Conservation (phyloP, 2,329 filamentous ascomycete genomes). For the Westerdykella ornata region DNA sequence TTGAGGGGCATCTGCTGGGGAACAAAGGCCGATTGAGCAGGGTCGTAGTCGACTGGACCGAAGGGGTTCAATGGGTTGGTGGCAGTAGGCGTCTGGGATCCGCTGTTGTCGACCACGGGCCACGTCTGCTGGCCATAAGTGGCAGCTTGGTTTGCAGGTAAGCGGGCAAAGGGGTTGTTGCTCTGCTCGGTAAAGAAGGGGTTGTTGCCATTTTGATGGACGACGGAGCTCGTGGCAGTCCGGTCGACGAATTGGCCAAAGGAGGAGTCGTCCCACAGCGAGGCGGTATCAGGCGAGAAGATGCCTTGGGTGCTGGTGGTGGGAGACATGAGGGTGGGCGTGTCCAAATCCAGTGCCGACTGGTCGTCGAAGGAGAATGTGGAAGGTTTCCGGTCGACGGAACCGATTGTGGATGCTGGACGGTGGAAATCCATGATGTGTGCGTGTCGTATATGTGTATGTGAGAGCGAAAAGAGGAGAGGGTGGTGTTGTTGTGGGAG, state of each 20-base stretch:
- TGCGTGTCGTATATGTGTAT: slow-evolving; percentile 16
- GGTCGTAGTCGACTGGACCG: slow-evolving; percentile 46
- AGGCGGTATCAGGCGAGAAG: slow-evolving; percentile 46
- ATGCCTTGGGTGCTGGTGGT: slow-evolving; percentile 44
- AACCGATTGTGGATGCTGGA: slow-evolving; percentile 31
- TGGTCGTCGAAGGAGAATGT: slow-evolving; percentile 47
- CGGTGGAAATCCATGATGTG: slow-evolving; percentile 34
- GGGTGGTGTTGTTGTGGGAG: slow-evolving; percentile 36
- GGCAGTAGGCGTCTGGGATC: slow-evolving; percentile 66
- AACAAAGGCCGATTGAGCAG: slow-evolving; percentile 40
- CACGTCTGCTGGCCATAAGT: slow-evolving; percentile 50
- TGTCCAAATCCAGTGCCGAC: slow-evolving; percentile 46
- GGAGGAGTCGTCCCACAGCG: slow-evolving; percentile 44
- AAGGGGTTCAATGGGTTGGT: slow-evolving; percentile 65
- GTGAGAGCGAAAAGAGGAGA: slow-evolving; percentile 28
- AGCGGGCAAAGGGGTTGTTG: slow-evolving; percentile 58
- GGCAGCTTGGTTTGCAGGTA: slow-evolving; percentile 45
- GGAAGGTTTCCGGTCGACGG: slow-evolving; percentile 35
- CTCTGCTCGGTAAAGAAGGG: slow-evolving; percentile 42
- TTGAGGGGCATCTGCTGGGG: slow-evolving; percentile 36
- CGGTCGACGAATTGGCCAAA: slow-evolving; percentile 36
- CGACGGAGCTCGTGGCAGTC: slow-evolving; percentile 32
- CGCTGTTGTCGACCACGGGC: slow-evolving; percentile 58
- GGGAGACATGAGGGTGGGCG: slow-evolving; percentile 44
- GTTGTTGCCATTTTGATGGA: slow-evolving; percentile 41